These are phyloP conservation scores for Emiliania huxleyi DNA, from an alignment of 78 protist genomes.

Conservation along the genomic window DNA sequence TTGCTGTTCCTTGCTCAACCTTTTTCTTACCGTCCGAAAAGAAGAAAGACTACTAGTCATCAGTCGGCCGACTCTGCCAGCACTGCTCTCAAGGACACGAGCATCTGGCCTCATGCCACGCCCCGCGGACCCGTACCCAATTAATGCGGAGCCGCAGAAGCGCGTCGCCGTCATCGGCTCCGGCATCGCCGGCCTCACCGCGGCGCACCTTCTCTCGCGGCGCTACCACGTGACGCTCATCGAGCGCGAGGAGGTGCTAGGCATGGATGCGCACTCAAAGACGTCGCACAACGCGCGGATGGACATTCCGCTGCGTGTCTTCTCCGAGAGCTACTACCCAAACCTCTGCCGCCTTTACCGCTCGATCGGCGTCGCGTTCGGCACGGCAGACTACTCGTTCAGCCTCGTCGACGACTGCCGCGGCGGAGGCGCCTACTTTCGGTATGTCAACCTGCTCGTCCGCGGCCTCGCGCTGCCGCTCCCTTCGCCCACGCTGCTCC, in stretches of 20 bases:
- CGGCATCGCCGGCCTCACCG: slow-evolving; percentile 9
- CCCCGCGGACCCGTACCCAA: neutral
- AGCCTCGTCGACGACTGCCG: too few relatives aligned
- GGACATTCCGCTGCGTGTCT: slow-evolving; percentile 28
- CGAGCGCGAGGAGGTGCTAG: slow-evolving; percentile 2
- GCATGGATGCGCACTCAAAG: slow-evolving; percentile 18
- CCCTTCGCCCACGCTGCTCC: neutral
- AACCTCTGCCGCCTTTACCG: neutral
- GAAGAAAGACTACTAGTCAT: too few relatives aligned
- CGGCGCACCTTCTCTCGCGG: neutral
- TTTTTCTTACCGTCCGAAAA: too few relatives aligned
- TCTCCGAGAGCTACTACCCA: slow-evolving; percentile 30
- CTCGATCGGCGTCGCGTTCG: neutral
- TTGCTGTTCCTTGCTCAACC: too few relatives aligned
- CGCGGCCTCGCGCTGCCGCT: neutral
- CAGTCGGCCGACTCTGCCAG: too few relatives aligned
- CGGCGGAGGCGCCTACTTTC: neutral
- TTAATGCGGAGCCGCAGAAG: neutral
- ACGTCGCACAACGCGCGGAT: neutral
- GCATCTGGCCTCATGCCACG: too few relatives aligned
- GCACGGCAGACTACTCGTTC: neutral
- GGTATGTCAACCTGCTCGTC: neutral
- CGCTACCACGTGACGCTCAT: neutral
- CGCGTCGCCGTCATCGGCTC: slow-evolving; percentile 16
- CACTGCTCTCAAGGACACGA: too few relatives aligned